A percentile compares a stretch with the other conserved stretches of the same genome.
These are phyloP conservation scores for Decorospora gaudefroyi DNA, from an alignment of 2,329 filamentous ascomycete species.

Conservation along the genomic window DNA sequence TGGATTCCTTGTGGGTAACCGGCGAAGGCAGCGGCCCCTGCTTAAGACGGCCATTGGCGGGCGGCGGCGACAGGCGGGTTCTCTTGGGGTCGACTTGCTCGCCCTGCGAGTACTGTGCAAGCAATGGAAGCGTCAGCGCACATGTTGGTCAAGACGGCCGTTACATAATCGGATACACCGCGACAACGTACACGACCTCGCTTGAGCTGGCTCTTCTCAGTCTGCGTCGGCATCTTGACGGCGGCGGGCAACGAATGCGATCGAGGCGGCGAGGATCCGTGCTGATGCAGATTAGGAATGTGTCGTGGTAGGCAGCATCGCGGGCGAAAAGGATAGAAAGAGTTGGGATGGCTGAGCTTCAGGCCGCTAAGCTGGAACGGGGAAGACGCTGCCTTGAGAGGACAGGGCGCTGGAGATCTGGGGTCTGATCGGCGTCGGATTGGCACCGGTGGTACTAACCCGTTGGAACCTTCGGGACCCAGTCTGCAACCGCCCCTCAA, in stretches of 20 bases:
- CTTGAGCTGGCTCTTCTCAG: slow-evolving; percentile 84
- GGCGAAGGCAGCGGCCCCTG: slow-evolving; percentile 74
- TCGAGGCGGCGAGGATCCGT: slow-evolving; percentile 27
- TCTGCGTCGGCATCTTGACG: slow-evolving; percentile 59
- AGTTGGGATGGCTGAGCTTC: slow-evolving; percentile 16
- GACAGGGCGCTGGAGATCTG: no score
- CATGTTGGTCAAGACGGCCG: not conserved
- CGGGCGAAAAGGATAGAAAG: slow-evolving; percentile 20
- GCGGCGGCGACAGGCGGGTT: slow-evolving; percentile 71
- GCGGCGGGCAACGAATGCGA: slow-evolving; percentile 13
- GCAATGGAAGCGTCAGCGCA: slow-evolving; percentile 27
- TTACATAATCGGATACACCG: not conserved
- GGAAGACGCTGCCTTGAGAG: slow-evolving; percentile 22
- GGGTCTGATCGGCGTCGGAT: no score
- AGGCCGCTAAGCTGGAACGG: slow-evolving; percentile 23
- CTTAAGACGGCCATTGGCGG: slow-evolving; percentile 56
- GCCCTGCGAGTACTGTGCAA: slow-evolving; percentile 68
- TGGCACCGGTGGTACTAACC: no score
- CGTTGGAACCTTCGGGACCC: no score
- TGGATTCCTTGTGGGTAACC: slow-evolving; percentile 70
- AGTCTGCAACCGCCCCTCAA: no score
- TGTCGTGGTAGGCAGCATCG: slow-evolving; percentile 28
- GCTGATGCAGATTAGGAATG: slow-evolving; percentile 27
- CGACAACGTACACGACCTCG: slow-evolving; percentile 68
- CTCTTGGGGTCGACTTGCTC: slow-evolving; percentile 76